These are phyloP conservation scores for Pyricularia grisea DNA, from an alignment of 2,329 filamentous ascomycete species.

Conservation along the genomic window DNA sequence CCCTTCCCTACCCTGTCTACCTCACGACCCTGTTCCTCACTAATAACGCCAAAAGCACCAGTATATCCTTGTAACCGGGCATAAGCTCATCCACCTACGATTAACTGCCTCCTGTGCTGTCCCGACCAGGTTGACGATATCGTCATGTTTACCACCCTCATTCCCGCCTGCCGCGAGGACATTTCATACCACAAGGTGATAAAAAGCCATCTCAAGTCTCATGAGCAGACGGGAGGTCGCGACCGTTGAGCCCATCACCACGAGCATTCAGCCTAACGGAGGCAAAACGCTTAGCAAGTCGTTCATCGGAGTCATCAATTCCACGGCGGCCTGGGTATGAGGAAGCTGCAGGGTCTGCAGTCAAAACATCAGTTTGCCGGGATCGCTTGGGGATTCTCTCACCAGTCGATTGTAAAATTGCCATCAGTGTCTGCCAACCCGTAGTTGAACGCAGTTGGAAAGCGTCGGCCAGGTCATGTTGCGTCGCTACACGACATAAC, in stretches of 20 bases:
- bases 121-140: background rate
- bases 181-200: background rate
- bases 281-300: constrained; percentile 58
- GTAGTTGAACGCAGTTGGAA: constrained; percentile 76
- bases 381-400: constrained; percentile 80
- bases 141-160: background rate
- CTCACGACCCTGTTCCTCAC: background rate
- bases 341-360: constrained; percentile 13
- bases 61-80: background rate
- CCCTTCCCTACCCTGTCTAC: background rate
- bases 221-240: constrained; percentile 10
- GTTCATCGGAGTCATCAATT: constrained; percentile 28
- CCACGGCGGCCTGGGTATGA: constrained; percentile 13
- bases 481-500: constrained; percentile 74
- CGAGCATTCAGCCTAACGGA: constrained; percentile 49
- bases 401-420: constrained; percentile 94
- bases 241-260: background rate
- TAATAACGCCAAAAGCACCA: background rate
- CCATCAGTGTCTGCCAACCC: constrained; percentile 89
- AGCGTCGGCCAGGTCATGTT: constrained; percentile 70
- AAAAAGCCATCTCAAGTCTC: background rate
- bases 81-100: background rate
- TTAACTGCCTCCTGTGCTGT: background rate
- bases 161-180: background rate
- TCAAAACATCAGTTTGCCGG: constrained; percentile 21